These are phyloP conservation scores for barrel medic (Medicago truncatula) DNA, from an alignment of 306 rosid genomes.

Conservation along the genomic window MtrunA17r5.0-ANR NC_053044.1:32989001-32989500, in stretches of 20 bases:
- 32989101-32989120: slow-evolving; percentile 16
- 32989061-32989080: not conserved
- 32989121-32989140: slow-evolving; percentile 11
- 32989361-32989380: not conserved
- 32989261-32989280: not conserved
- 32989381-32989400: not conserved
- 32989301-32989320: not conserved
- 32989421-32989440: not conserved
- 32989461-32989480: not conserved
- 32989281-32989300: not conserved
- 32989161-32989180: not conserved
- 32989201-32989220: not conserved
- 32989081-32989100: not conserved
- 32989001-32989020: slow-evolving; percentile 25
- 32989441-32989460: not conserved
- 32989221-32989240: not conserved
- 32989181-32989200: slow-evolving; percentile 21
- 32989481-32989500: not conserved
- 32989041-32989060: slow-evolving; percentile 1
- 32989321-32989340: not conserved
- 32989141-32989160: not conserved
- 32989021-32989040: not conserved
- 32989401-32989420: not conserved
- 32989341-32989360: not conserved
- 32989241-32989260: not conserved